Conservation (phyloP, 2,329 filamentous ascomycete genomes). For the Keithomyces neogunnii region DNA sequence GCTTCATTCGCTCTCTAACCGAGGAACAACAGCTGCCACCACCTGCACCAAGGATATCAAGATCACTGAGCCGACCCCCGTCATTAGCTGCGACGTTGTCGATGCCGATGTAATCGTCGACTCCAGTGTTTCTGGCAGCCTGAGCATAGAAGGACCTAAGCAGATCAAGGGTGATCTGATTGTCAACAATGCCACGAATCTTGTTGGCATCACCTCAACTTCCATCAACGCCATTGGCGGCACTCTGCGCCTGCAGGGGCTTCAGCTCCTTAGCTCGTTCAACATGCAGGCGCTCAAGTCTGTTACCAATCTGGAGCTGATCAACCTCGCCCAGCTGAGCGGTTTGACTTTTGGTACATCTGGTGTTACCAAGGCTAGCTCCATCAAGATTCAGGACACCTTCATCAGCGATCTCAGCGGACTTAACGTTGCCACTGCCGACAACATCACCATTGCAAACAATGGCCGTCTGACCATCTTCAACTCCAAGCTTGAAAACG, state of each 20-base stretch:
- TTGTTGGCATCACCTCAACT: constrained; percentile 55
- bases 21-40: constrained; percentile 17
- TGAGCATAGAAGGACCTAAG: constrained; percentile 54
- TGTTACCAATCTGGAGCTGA: constrained; percentile 62
- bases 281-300: constrained; percentile 55
- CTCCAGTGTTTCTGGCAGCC: constrained; percentile 41
- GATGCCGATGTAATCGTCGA: constrained; percentile 60
- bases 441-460: constrained; percentile 77
- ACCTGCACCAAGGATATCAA: constrained; percentile 46
- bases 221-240: constrained; percentile 59
- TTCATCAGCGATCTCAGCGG: constrained; percentile 69
- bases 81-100: constrained; percentile 60
- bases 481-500: constrained; percentile 68
- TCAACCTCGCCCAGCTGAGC: constrained; percentile 57
- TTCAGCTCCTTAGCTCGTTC: constrained; percentile 62
- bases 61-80: constrained; percentile 53
- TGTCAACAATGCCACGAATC: constrained; percentile 47
- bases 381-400: constrained; percentile 77
- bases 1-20: background rate
- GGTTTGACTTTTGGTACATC: constrained; percentile 38
- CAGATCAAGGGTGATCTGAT: constrained; percentile 50
- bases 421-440: constrained; percentile 69
- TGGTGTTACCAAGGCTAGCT: constrained; percentile 56
- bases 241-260: constrained; percentile 58
- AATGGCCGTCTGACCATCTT: constrained; percentile 73